These are phyloP conservation scores for Talaromyces sp. DNA, from an alignment of 2,329 filamentous ascomycete species.

Conservation along the genomic window DNA sequence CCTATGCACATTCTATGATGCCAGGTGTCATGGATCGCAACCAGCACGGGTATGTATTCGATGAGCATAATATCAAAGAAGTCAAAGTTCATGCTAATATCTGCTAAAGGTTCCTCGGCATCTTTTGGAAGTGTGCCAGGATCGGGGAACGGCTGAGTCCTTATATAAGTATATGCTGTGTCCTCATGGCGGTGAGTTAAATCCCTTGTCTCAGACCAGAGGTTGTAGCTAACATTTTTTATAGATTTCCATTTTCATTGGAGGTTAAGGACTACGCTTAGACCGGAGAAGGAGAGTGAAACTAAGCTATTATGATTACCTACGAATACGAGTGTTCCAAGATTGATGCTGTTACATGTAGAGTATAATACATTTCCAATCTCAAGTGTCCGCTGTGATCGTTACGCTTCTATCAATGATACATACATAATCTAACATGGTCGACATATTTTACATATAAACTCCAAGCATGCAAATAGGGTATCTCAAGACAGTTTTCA, in stretches of 20 bases:
- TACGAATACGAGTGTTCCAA: neutral
- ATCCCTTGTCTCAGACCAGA: neutral
- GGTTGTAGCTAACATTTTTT: neutral
- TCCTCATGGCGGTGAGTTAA: slow-evolving; percentile 79
- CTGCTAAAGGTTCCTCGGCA: slow-evolving; percentile 60
- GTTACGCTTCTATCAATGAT: neutral
- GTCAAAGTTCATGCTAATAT: neutral
- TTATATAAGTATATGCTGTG: slow-evolving; percentile 89
- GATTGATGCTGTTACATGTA: neutral
- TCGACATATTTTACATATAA: neutral
- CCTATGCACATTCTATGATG: slow-evolving; percentile 87
- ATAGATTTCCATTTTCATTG: slow-evolving; percentile 34
- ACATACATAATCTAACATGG: neutral
- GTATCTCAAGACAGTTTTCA: slow-evolving; percentile 18
- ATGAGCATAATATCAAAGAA: neutral
- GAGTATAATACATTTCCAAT: neutral
- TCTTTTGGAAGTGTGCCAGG: slow-evolving; percentile 94
- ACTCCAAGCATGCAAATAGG: slow-evolving; percentile 10
- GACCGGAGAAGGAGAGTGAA: neutral
- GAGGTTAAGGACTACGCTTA: slow-evolving; percentile 20
- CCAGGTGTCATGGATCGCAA: slow-evolving; percentile 87
- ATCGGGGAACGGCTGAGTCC: slow-evolving; percentile 91
- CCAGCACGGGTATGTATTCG: slow-evolving; percentile 68
- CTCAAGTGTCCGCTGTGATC: neutral
- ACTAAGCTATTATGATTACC: neutral